Evolutionary conservation across 768 basidiomycete species (phyloP), one percentile per base, ranked within the genome.

Genomic region (Rhizopogon roseolus): DNA sequence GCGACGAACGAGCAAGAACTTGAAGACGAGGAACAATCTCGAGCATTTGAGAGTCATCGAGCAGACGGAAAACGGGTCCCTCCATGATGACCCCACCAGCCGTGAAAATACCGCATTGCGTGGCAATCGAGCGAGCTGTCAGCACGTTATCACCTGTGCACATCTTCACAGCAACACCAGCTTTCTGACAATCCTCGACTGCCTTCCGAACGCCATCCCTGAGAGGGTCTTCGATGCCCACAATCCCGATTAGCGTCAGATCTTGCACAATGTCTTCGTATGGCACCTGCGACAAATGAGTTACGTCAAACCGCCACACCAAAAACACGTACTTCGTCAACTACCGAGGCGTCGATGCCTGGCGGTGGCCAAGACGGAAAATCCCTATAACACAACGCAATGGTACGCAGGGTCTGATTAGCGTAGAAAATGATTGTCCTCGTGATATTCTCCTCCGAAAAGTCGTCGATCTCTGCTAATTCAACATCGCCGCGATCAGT

Each of bases 361-460:
- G 59, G 52, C 5, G 95, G 94, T 10, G 96, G 96, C 95, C 96
- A 98, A 1, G 74, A 68, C 6, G 82, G 67, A 54, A 97, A 86
- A 64, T 99, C 95, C 46, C 85, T 81, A 65, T 98, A 98, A 68
- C 95, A 97, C 42, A 98, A 71, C 1, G 95, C 93, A 60, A 99
- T 91, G 2, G 97, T 98, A 48, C 96, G 84, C 9, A 98, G 84
- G 11, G 85, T 89, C 73, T 98, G 96, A 69, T 95, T 95, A 63
- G 96, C 95, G 68, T 99, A 98, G 71, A 97, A 96, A 60, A 96
- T 95, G 70, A 95, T 98, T 13, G 96, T 98, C 43, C 91, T 81
- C 27, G 79, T 81, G 66, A 98, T 92, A 65, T 98, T 98, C 63
- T 88, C 86, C 55, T 77, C 75, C 14, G 86, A 83, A 16, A 85